Evolutionary conservation across 192 early-diverging fungal species (phyloP).

Genomic region (Backusella luteola): DNA sequence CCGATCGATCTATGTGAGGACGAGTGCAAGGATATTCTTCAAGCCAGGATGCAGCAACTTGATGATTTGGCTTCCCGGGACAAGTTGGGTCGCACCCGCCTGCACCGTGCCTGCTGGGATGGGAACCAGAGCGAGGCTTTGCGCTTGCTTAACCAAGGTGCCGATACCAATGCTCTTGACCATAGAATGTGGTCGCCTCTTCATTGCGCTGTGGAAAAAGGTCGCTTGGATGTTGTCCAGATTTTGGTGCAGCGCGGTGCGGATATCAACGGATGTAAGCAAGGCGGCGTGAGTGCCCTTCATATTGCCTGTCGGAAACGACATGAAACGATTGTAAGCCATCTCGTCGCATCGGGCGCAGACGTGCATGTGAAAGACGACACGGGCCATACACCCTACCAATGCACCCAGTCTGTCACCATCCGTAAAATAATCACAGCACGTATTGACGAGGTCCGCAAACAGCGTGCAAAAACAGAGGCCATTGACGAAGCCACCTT

Average conservation of each 20-base stretch:
- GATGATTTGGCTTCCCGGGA: slow-evolving; percentile 41
- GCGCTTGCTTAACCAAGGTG: slow-evolving; percentile 56
- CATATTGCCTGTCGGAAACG: slow-evolving; percentile 67
- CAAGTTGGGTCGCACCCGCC: slow-evolving; percentile 46
- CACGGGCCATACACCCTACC: slow-evolving; percentile 54
- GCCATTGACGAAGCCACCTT: slow-evolving; percentile 32
- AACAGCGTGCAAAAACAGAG: slow-evolving; percentile 26
- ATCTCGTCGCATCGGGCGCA: slow-evolving; percentile 49
- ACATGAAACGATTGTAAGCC: slow-evolving; percentile 42
- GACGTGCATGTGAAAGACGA: slow-evolving; percentile 43
- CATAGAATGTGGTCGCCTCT: slow-evolving; percentile 63
- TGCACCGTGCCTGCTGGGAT: slow-evolving; percentile 50
- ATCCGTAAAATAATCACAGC: slow-evolving; percentile 19
- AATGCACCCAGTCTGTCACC: slow-evolving; percentile 33
- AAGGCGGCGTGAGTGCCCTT: slow-evolving; percentile 53
- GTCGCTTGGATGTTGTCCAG: slow-evolving; percentile 43
- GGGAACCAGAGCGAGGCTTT: slow-evolving; percentile 49
- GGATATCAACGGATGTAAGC: slow-evolving; percentile 52
- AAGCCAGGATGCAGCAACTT: slow-evolving; percentile 26
- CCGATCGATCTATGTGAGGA: slow-evolving; percentile 49
- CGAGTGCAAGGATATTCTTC: slow-evolving; percentile 39
- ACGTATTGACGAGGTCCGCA: slow-evolving; percentile 25
- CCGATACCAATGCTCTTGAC: slow-evolving; percentile 65
- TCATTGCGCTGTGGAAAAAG: slow-evolving; percentile 51
- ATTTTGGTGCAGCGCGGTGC: slow-evolving; percentile 55